phyloP scores from a whole-genome alignment of 768 basidiomycete genomes.

The Lactarius hengduanensis region DNA sequence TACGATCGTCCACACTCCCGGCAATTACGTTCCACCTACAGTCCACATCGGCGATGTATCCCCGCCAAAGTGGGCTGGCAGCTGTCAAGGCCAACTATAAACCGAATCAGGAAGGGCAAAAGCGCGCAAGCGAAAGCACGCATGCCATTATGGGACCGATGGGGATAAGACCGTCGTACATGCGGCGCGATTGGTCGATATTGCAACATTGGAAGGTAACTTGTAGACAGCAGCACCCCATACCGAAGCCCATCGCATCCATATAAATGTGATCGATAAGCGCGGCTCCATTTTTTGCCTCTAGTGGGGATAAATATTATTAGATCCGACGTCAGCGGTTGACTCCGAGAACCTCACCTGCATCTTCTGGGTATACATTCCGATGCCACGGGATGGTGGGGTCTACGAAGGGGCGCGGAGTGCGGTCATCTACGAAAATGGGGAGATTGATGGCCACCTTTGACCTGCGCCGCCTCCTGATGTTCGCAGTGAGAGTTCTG shows the following conservation, averaged over 20 bases:
- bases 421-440: slow-evolving; percentile 83
- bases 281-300: slow-evolving; percentile 89
- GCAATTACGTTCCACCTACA: slow-evolving; percentile 99
- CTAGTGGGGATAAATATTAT: slow-evolving; percentile 39
- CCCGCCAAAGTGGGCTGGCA: slow-evolving; percentile 92
- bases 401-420: slow-evolving; percentile 87
- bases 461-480: slow-evolving; percentile 82
- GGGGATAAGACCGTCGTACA: slow-evolving; percentile 96
- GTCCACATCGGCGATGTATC: slow-evolving; percentile 94
- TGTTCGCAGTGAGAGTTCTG: slow-evolving; percentile 97
- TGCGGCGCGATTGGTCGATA: slow-evolving; percentile 83
- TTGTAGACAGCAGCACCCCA: slow-evolving; percentile 98
- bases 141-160: slow-evolving; percentile 92
- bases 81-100: slow-evolving; percentile 87
- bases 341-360: slow-evolving; percentile 48
- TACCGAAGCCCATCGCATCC: slow-evolving; percentile 99
- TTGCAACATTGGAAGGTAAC: slow-evolving; percentile 97
- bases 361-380: slow-evolving; percentile 77
- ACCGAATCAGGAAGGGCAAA: slow-evolving; percentile 1
- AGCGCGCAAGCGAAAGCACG: neutral
- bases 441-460: slow-evolving; percentile 97
- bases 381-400: slow-evolving; percentile 90
- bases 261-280: slow-evolving; percentile 90
- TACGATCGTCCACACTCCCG: slow-evolving; percentile 97
- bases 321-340: slow-evolving; percentile 13